Evolutionary conservation across 306 rosid genomes (phyloP).

Genomic region (Alnus rubra): DNA sequence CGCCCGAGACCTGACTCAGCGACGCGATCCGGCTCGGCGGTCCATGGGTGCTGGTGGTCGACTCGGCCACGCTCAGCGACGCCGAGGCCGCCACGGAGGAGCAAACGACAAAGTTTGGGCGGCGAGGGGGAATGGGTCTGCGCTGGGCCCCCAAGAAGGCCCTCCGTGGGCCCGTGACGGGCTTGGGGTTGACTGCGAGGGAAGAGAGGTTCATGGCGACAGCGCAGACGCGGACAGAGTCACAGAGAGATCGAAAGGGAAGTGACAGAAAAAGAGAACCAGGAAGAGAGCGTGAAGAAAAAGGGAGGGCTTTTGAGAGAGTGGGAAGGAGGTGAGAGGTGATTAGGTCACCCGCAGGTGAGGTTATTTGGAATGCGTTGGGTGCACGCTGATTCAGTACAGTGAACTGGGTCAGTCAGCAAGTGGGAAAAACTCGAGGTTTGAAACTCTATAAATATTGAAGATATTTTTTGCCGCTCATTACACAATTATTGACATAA

Average conservation of each 20-base stretch:
- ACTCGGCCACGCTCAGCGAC: conserved; percentile 51
- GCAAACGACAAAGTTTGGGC: conserved; percentile 43
- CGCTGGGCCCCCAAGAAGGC: conserved; percentile 20
- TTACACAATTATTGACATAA: no score
- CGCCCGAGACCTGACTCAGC: conserved; percentile 83
- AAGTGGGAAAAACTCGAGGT: not conserved
- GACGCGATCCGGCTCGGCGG: conserved; percentile 55
- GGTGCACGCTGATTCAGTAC: not conserved
- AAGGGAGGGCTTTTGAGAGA: not conserved
- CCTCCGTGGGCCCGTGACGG: conserved; percentile 39
- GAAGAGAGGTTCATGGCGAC: conserved; percentile 62
- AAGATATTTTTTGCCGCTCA: no score
- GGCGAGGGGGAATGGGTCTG: conserved; percentile 9
- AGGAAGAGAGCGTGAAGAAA: not conserved
- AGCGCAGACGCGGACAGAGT: not conserved
- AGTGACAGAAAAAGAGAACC: not conserved
- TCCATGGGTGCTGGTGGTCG: conserved; percentile 18
- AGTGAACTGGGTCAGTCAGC: not conserved
- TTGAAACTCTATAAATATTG: no score
- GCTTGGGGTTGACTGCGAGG: conserved; percentile 48
- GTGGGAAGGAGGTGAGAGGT: not conserved
- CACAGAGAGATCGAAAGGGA: not conserved
- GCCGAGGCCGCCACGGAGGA: conserved; percentile 49
- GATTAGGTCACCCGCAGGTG: not conserved
- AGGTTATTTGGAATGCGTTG: not conserved